Evolutionary conservation across 202 grass and related monocot genomes (phyloP), one percentile per base, ranked within the genome.

Genomic region (Setaria viridis): DNA sequence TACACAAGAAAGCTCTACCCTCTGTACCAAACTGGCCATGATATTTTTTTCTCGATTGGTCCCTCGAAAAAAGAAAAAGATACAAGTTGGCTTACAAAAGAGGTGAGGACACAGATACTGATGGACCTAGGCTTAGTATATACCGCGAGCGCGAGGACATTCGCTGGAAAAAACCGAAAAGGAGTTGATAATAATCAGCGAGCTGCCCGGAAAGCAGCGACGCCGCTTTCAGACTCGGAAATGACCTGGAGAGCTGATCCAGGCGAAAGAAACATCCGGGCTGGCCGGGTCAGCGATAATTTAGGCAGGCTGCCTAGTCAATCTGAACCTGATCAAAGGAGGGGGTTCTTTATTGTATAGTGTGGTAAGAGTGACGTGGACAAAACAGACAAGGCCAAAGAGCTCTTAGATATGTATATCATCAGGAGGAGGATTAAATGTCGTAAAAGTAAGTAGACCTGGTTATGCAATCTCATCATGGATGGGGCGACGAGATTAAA

Each of bases 171-270:
- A 25, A 25, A 25, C 25, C 25, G 25, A 25, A 25, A 25, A 25
- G 25, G 25, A 25, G 25, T 25, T 25, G 25, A 25, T 25, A 25
- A 25, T 72, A 62, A 21, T 16, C 1, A 62, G 20, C 30, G 21
- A 70, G 67, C 12, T 71, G 37, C n/a, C 10, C 46, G 67, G 41
- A 57, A 72, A 62, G 80, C 53, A 56, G 29, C 54, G 37, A 21
- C 54, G 25, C 34, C 68, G 43, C 56, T 50, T 75, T 54, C 70
- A 42, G 14, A 25, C 58, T 4, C 4, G 33, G 70, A 55, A 58
- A 29, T 42, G 82, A 84, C 30, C 3, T 45, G 60, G 58, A 84
- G 21, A 42, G 59, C 82, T 76, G 59, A 76, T 76, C 82, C 70
- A 39, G 46, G 58, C 0, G 57, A 84, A 53, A 83, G 42, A 30